Evolutionary conservation across 352 stramenopile genomes (phyloP), one percentile per base, ranked within the genome.

Genomic region (Globisporangium takayamanum): DNA sequence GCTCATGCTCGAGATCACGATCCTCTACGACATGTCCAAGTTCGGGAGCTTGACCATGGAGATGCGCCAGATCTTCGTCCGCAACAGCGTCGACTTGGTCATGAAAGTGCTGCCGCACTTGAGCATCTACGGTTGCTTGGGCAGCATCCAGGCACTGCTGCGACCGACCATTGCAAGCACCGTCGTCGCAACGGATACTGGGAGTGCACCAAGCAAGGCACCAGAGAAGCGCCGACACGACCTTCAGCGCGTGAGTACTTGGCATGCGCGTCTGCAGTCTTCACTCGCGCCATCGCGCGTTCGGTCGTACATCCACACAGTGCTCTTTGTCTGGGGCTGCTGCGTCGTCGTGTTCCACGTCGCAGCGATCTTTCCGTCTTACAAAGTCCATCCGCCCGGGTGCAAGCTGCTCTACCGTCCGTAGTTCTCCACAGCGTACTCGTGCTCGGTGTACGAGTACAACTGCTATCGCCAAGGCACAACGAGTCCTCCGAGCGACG

Each of bases 381-480:
- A 59, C 16, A 8, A 33, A 1, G 33, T 37, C 5, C 41, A 59
- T 11, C 6, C 5, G 5, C 15, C 28, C 3, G 33, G 58, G 12
- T 74, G 63, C 54, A 71, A 59, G 54, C 59, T 66, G 50, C 52
- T 59, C 44, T 59, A 66, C 37, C 63, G 55, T 2, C 64, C 64
- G 16, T 74, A 60, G 60, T 69, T 72, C 50, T 55, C 60, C n/a
- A 63, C 44, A 2, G 51, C 57, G 33, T 67, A 64, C 51, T 57
- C 63, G 18, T 74, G 68, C 51, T 59, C 64, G 2, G 66, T 67
- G 42, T 72, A 62, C 57, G 36, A 69, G 16, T 71, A 71, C 41
- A 62, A 72, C 58, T 74, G 68, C 36, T 60, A 62, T 22, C 60
- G 60, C 5, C 48, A 67, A 26, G 60, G 55, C 55, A 47, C 57